Conservation (phyloP, 2,329 filamentous ascomycete species). For the Orbilia blumenaviensis region DNA sequence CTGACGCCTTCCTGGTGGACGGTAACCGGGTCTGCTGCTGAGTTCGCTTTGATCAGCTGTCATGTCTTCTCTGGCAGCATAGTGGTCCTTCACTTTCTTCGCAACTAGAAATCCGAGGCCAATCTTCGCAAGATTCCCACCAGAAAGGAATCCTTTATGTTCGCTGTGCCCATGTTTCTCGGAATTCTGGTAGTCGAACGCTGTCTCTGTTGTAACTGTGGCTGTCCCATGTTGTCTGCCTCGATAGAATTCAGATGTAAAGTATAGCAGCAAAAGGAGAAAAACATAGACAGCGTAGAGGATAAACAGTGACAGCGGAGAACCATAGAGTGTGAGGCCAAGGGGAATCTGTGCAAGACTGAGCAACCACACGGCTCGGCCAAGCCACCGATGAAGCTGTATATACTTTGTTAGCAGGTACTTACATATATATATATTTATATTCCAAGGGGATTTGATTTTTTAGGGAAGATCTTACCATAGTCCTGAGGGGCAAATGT, state of each 20-base stretch:
- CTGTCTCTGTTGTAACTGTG: conserved; percentile 48
- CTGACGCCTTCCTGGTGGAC: conserved; percentile 7
- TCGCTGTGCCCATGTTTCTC: conserved; percentile 33
- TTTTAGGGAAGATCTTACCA: too few species aligned
- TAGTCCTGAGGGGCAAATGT: conserved; percentile 45
- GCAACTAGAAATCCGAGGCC: conserved; percentile 46
- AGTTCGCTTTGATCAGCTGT: conserved; percentile 49
- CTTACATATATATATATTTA: too few species aligned
- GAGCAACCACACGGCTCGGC: conserved; percentile 78
- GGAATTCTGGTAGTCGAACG: conserved; percentile 35
- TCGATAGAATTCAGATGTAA: conserved; percentile 72
- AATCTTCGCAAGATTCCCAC: conserved; percentile 38
- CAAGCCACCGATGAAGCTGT: conserved; percentile 87
- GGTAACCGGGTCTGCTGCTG: conserved; percentile 30
- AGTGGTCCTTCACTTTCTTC: conserved; percentile 51
- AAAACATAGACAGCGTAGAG: conserved; percentile 82
- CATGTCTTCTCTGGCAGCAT: conserved; percentile 32
- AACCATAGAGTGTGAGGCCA: conserved; percentile 90
- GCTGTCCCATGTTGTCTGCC: conserved; percentile 46
- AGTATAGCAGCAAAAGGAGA: conserved; percentile 77
- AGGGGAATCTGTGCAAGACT: conserved; percentile 88
- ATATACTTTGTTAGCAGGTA: background rate
- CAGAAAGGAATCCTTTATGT: conserved; percentile 20
- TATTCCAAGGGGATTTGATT: too few species aligned
- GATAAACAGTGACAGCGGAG: conserved; percentile 83